Conservation (phyloP, 257 asterid species). For the Solanum commersonii region DNA sequence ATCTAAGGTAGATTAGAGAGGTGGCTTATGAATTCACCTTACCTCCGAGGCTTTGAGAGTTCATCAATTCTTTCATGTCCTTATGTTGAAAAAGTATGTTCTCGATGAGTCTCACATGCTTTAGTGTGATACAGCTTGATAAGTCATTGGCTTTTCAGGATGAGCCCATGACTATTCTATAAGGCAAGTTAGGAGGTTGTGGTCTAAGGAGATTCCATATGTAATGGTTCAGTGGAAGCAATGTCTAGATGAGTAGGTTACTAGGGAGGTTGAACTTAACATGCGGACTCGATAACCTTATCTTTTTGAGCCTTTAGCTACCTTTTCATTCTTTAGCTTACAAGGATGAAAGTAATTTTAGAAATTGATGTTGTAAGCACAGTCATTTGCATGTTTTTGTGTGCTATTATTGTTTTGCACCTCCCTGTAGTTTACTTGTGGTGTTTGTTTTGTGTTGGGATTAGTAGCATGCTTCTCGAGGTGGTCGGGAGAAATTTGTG, state of each 20-base stretch:
- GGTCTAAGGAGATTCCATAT: not conserved
- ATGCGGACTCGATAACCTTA: not conserved
- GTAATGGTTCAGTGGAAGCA: not conserved
- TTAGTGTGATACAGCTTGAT: not conserved
- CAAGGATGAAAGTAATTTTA: not conserved
- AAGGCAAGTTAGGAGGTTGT: not conserved
- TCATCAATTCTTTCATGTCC: not conserved
- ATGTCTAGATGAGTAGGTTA: not conserved
- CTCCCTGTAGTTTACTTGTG: not conserved
- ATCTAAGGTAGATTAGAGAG: not conserved
- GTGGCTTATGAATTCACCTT: not conserved
- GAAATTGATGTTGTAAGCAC: not conserved
- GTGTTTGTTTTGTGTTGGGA: not conserved
- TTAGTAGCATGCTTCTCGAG: not conserved
- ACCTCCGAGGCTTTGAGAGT: not conserved
- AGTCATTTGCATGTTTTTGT: not conserved
- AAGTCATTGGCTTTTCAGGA: not conserved
- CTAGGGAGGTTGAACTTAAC: too few relatives aligned
- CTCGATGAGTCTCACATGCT: not conserved
- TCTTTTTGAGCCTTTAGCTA: not conserved
- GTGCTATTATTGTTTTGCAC: not conserved
- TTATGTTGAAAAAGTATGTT: not conserved
- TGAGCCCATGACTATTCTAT: not conserved
- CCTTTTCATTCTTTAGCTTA: not conserved
- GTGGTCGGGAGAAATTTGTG: not conserved